Base-by-base conservation (phyloP, 495 filamentous ascomycete species). In the Rostrohypoxylon terebratum region DNA sequence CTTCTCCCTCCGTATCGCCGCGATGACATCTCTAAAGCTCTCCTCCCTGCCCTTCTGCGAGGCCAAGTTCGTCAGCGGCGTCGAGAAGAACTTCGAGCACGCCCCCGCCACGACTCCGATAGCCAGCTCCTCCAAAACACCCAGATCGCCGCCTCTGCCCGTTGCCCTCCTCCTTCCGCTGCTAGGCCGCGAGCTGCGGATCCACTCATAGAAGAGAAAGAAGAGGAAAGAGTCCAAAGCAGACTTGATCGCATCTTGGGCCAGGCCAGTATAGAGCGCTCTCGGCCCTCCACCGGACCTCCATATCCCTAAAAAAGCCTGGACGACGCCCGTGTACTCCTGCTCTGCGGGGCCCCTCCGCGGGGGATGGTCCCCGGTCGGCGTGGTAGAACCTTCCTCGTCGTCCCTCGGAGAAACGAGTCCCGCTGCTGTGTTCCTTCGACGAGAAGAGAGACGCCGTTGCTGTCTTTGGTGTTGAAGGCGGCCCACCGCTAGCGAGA, bases 401-500 rank as follows among this genome's bases (percentile, higher is more conserved):
- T 55, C 28, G 6, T 16, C 51, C 31, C 14, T 31, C 50, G 25
- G 11, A 18, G 60, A 42, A 11, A 13, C 38, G 38, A 4, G n/a
- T 13, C 13, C 11, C 13, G 2, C 47, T 13, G 45, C 45, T 9
- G n/a, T 28, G 1, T 1, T 1, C 11, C 47, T 20, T 28, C 47
- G 47, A 50, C 47, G 48, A 16, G 13, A n/a, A 42, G 11, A 38
- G 34, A 10, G 38, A 42, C 11, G 11, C 38, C 78, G 77, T 3
- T 79, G 82, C 64, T 88, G 89, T 44, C 87, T 86, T 78, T 97
- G 93, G 11, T 92, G 92, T 80, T 97, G 94, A 4, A 97, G 87
- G 11, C 94, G 87, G 14, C 94, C 93, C 66, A 94, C 90, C 62
- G 94, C 89, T n/a, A 97, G 86, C 75, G 92, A 91, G 23, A 97